Evolutionary conservation across 2,329 filamentous ascomycete genomes (phyloP).

Genomic region (Beauveria scarabaeidicola): DNA sequence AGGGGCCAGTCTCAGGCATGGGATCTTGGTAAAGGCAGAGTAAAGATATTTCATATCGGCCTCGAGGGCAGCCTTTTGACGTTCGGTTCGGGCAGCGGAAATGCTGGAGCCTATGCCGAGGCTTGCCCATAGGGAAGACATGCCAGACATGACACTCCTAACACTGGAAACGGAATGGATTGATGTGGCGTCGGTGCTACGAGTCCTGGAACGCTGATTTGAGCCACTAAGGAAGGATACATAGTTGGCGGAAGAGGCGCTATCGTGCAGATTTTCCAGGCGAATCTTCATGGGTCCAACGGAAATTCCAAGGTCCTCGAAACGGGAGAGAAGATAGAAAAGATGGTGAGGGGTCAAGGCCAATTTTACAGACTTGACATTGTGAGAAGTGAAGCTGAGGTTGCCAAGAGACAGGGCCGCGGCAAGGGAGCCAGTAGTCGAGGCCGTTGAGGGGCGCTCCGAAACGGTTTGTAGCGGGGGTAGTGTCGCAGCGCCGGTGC

Average conservation of each 20-base stretch:
- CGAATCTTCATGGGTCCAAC: conserved; percentile 96
- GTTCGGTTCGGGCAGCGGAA: conserved; percentile 73
- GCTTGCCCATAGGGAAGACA: conserved; percentile 87
- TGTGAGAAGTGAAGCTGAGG: conserved; percentile 75
- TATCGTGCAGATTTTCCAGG: conserved; percentile 87
- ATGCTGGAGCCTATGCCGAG: conserved; percentile 76
- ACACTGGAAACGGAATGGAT: conserved; percentile 95
- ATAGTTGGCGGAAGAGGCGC: conserved; percentile 80
- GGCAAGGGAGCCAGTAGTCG: conserved; percentile 67
- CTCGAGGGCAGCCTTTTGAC: conserved; percentile 77
- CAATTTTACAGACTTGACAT: conserved; percentile 80
- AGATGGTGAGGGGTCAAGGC: conserved; percentile 92
- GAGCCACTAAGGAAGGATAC: conserved; percentile 82
- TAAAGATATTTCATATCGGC: conserved; percentile 93
- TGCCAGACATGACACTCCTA: conserved; percentile 92
- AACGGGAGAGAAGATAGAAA: conserved; percentile 90
- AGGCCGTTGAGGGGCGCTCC: conserved; percentile 56
- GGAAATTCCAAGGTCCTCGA: conserved; percentile 82
- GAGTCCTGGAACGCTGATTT: conserved; percentile 69
- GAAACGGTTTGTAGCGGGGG: conserved; percentile 50
- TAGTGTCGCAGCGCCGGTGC: conserved; percentile 48
- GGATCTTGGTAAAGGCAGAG: conserved; percentile 97
- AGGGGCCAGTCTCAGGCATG: conserved; percentile 80
- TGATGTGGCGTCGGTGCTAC: conserved; percentile 75
- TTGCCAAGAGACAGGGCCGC: conserved; percentile 80